A percentile compares a stretch with the other conserved stretches of the same genome.
phyloP scores from a whole-genome alignment of 164 flowering plant genomes.

The Magnolia changhungtana region DNA sequence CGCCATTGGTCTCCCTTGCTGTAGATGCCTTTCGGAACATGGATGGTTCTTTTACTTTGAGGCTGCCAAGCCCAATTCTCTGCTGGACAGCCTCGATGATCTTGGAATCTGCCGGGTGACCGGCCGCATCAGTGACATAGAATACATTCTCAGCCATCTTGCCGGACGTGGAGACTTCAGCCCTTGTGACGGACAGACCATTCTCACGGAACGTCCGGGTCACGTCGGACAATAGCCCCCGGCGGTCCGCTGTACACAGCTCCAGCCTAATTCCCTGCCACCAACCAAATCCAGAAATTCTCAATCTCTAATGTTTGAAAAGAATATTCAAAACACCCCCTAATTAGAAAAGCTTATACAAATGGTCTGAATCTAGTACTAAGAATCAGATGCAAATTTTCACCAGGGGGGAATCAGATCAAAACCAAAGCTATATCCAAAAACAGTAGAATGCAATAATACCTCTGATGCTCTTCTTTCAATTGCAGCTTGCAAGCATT shows the following conservation, averaged over 20 bases:
- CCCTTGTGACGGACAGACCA: conserved; percentile 81
- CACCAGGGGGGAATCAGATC: neutral
- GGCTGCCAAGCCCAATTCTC: conserved; percentile 50
- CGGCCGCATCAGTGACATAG: conserved; percentile 69
- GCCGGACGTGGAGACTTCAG: conserved; percentile 70
- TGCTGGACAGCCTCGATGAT: conserved; percentile 58
- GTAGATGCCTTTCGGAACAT: conserved; percentile 23
- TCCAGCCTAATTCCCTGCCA: conserved; percentile 31
- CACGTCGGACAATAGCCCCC: conserved; percentile 75
- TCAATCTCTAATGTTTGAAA: no score
- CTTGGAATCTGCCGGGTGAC: conserved; percentile 54
- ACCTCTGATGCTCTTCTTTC: conserved; percentile 82
- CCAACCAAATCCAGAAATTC: neutral
- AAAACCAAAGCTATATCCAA: neutral
- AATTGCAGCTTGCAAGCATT: conserved; percentile 69
- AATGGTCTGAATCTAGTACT: neutral
- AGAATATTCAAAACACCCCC: no score
- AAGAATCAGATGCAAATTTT: neutral
- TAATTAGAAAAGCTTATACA: no score
- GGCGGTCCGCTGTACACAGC: conserved; percentile 37
- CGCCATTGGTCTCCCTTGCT: conserved; percentile 45
- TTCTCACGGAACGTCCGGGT: conserved; percentile 87
- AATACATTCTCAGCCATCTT: conserved; percentile 59
- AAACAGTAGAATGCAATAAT: conserved; percentile 5
- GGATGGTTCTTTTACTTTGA: conserved; percentile 73